These are phyloP conservation scores for Fusarium domesticum DNA, from an alignment of 2,329 filamentous ascomycete species.

Conservation along the genomic window DNA sequence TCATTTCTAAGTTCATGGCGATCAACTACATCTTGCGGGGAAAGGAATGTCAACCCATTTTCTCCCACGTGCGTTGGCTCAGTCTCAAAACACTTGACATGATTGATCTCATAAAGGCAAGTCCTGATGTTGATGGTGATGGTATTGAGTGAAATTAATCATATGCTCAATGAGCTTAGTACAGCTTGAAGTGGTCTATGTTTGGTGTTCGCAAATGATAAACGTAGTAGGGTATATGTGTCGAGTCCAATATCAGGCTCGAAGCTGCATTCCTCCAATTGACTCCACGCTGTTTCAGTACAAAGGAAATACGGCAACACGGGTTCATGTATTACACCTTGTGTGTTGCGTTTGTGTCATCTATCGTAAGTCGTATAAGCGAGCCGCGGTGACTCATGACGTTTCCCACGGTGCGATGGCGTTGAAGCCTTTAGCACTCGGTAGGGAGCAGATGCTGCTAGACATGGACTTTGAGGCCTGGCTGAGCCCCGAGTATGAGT, in stretches of 20 bases:
- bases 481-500: constrained; percentile 27
- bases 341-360: background rate
- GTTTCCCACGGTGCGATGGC: constrained; percentile 35
- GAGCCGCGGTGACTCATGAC: constrained; percentile 4
- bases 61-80: no score
- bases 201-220: background rate
- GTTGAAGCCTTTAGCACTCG: constrained; percentile 32
- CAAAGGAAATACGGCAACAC: constrained; percentile 1
- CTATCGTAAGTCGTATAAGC: background rate
- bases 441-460: constrained; percentile 35
- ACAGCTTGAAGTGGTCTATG: background rate
- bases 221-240: background rate
- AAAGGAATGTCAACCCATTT: background rate
- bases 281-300: constrained; percentile 1
- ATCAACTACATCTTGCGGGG: background rate
- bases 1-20: background rate
- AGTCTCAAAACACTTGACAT: no score
- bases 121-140: no score
- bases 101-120: no score
- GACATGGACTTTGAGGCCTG: constrained; percentile 34
- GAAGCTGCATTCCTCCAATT: background rate
- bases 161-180: background rate
- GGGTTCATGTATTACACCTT: background rate
- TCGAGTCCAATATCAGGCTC: background rate
- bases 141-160: no score